phyloP scores from a whole-genome alignment of 2,329 filamentous ascomycete species.

The Ceratocystis variospora region DNA sequence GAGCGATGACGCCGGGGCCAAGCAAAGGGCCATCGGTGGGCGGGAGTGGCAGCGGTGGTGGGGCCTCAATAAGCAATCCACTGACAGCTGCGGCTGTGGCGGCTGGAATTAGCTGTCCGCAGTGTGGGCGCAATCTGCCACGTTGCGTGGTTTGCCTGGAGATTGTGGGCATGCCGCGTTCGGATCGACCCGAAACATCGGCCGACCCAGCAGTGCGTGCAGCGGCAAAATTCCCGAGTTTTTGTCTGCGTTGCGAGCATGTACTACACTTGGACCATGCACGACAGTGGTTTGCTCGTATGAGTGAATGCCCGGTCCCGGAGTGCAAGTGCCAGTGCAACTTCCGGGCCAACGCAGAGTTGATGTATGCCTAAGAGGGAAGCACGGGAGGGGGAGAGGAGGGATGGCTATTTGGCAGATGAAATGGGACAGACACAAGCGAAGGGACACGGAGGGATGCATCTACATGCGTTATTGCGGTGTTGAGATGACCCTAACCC shows the following conservation, averaged over 20 bases:
- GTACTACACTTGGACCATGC: slow-evolving; percentile 55
- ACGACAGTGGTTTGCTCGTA: slow-evolving; percentile 50
- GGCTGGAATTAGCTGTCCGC: slow-evolving; percentile 50
- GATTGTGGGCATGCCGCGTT: slow-evolving; percentile 49
- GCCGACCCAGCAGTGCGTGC: slow-evolving; percentile 34
- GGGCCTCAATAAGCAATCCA: slow-evolving; percentile 31
- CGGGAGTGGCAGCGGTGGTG: slow-evolving; percentile 21
- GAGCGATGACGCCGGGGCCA: not conserved
- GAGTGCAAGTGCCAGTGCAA: slow-evolving; percentile 55
- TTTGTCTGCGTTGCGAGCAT: slow-evolving; percentile 55
- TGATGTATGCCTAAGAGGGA: slow-evolving; percentile 32
- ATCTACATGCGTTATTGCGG: not conserved
- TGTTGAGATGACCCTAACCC: not conserved
- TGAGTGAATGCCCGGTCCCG: slow-evolving; percentile 53
- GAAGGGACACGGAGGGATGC: not conserved
- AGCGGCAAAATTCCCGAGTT: slow-evolving; percentile 50
- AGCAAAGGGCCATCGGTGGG: slow-evolving; percentile 1
- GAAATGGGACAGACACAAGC: not conserved
- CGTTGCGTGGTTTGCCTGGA: slow-evolving; percentile 55
- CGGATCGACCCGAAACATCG: slow-evolving; percentile 41
- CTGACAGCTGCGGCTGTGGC: slow-evolving; percentile 44
- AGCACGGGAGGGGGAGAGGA: not conserved
- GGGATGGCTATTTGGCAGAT: not conserved
- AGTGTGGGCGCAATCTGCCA: slow-evolving; percentile 52
- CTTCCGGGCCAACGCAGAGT: slow-evolving; percentile 45